Evolutionary conservation across 176 grass and related monocot species (phyloP), one percentile per base, ranked within the genome.

Genomic region (Cocos nucifera): DNA sequence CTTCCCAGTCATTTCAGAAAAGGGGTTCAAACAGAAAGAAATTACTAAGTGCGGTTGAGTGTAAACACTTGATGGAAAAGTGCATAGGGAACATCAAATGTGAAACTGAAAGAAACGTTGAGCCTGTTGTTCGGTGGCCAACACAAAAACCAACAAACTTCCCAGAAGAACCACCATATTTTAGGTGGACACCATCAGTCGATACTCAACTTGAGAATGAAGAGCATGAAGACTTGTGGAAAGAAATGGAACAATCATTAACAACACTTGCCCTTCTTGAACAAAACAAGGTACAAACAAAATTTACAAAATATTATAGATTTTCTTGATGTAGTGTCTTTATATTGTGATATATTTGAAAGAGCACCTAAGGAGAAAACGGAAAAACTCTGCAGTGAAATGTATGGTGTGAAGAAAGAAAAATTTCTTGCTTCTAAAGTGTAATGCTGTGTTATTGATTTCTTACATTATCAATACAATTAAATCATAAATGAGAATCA

Each of bases 181-280:
- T 96, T 65, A 85, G 28, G 30, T 96, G 91, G 91, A 56, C 80
- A 24, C 64, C 69, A 76, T 69, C 71, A 52, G 6, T 28, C 50
- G 22, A 84, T 73, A 53, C 22, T 65, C 57, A 77, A 70, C 66
- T 75, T 22, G 77, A 87, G 67, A 77, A 87, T 56, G 75, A 80
- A 70, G 86, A 82, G 64, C 79, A 80, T 59, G 83, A 82, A 60
- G 83, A 85, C 57, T 62, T 90, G 51, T 96, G 86, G 86, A 76
- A 90, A 62, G 80, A 96, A 59, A 90, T 87, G 91, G 86, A 96
- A 50, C 75, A 84, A 75, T 82, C 75, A 78, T 59, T 96, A 52
- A 79, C 53, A 19, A 75, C 74, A 69, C 15, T 90, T 55, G 72
- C 72, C 52, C 66, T 95, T 78, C 65, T 82, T 82, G 78, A 90